Evolutionary conservation across 2,329 filamentous ascomycete genomes (phyloP).

Genomic region (Verticillium dahliae): DNA sequence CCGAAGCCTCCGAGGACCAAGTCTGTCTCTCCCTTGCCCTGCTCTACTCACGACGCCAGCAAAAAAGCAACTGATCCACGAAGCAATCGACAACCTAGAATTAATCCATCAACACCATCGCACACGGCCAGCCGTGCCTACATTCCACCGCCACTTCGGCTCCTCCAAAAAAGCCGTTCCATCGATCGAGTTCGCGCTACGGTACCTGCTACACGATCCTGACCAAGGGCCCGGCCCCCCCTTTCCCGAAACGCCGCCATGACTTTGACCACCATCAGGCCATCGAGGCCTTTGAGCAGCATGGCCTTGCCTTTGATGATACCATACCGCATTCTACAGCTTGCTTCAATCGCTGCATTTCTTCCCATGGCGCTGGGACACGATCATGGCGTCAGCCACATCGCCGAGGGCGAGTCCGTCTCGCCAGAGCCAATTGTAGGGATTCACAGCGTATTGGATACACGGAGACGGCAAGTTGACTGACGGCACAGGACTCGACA

Average conservation of each 20-base stretch:
- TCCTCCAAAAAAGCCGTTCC: neutral
- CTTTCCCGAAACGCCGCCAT: neutral
- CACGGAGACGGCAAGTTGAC: neutral
- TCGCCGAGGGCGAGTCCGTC: constrained; percentile 62
- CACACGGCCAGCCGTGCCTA: neutral
- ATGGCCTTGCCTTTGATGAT: neutral
- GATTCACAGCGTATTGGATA: constrained; percentile 7
- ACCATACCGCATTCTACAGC: neutral
- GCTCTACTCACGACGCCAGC: neutral
- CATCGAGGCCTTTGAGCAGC: neutral
- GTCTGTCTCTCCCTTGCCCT: neutral
- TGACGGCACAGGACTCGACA: constrained; percentile 56
- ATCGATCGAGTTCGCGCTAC: neutral
- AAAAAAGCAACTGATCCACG: neutral
- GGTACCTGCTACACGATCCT: neutral
- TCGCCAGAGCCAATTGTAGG: constrained; percentile 69
- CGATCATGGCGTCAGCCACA: constrained; percentile 44
- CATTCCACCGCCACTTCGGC: neutral
- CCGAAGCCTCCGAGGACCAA: neutral
- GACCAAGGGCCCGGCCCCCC: neutral
- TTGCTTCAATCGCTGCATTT: neutral
- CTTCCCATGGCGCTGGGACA: constrained; percentile 25
- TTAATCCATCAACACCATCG: neutral
- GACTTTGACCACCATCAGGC: neutral
- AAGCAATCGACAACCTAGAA: neutral